These are phyloP conservation scores for Claviceps sp. DNA, from an alignment of 2,329 filamentous ascomycete species.

Conservation along the genomic window DNA sequence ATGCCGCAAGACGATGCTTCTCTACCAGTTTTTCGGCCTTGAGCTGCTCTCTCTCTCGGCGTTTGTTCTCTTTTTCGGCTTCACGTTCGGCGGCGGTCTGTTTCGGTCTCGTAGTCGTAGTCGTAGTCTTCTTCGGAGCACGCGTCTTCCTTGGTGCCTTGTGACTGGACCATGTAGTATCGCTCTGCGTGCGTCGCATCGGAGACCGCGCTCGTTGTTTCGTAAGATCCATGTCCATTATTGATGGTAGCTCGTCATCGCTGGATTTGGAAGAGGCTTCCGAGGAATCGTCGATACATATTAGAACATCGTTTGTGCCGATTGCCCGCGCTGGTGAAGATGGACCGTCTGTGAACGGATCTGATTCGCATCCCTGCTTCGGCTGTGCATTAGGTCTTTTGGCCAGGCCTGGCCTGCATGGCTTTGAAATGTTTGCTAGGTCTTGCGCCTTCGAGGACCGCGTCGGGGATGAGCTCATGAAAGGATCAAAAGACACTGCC, in stretches of 20 bases:
- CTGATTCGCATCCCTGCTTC: not conserved
- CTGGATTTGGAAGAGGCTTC: conserved; percentile 21
- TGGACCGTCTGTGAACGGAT: not conserved
- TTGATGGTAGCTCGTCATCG: conserved; percentile 38
- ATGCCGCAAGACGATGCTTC: conserved; percentile 49
- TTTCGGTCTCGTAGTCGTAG: conserved; percentile 33
- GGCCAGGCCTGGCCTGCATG: not conserved
- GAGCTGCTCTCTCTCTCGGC: conserved; percentile 41
- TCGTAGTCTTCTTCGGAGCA: conserved; percentile 19
- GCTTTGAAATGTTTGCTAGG: not conserved
- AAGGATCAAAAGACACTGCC: conserved; percentile 9
- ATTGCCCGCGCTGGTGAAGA: not conserved
- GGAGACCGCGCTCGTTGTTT: conserved; percentile 10
- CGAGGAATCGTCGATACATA: conserved; percentile 23
- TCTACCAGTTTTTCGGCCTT: conserved; percentile 50
- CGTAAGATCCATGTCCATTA: conserved; percentile 26
- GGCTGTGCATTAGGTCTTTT: not conserved
- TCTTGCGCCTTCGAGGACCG: not conserved
- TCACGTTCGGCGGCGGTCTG: conserved; percentile 4
- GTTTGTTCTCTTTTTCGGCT: conserved; percentile 41
- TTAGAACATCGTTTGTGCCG: conserved; percentile 11
- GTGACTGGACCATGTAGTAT: conserved; percentile 11
- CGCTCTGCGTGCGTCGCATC: conserved; percentile 19
- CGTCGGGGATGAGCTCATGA: conserved; percentile 7
- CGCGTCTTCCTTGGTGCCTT: conserved; percentile 22